Conservation (phyloP, 805 yeast genomes). For the Candida pseudofarinosa region DNA sequence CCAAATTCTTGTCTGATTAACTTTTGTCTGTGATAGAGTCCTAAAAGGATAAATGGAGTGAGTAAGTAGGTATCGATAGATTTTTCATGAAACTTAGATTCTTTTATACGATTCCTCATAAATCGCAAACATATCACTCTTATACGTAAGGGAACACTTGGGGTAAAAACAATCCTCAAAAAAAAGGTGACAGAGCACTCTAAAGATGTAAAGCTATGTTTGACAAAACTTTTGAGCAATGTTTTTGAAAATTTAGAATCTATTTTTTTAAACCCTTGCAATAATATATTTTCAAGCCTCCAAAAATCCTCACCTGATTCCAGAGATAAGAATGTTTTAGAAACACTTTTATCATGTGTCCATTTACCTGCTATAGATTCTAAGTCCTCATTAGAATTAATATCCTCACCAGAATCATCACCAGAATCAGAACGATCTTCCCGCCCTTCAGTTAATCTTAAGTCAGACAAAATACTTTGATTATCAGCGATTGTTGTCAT, state of each 20-base stretch:
- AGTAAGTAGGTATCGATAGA: conserved; percentile 44
- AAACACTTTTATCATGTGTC: conserved; percentile 10
- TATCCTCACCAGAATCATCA: conserved; percentile 30
- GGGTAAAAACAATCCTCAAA: conserved; percentile 52
- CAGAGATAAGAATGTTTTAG: conserved; percentile 17
- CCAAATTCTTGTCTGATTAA: conserved; percentile 41
- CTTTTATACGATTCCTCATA: conserved; percentile 33
- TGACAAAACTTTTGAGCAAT: conserved; percentile 12
- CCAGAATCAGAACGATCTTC: conserved; percentile 25
- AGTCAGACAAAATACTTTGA: background rate
- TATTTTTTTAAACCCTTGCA: conserved; percentile 36
- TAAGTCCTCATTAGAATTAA: conserved; percentile 15
- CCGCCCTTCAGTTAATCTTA: background rate
- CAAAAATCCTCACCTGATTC: conserved; percentile 38
- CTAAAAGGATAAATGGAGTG: conserved; percentile 54
- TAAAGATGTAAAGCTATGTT: conserved; percentile 28
- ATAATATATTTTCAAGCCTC: conserved; percentile 37
- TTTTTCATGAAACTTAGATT: conserved; percentile 20
- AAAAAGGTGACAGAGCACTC: conserved; percentile 55
- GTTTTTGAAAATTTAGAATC: conserved; percentile 11
- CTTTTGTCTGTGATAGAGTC: conserved; percentile 48
- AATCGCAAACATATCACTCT: conserved; percentile 47
- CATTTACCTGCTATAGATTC: conserved; percentile 8
- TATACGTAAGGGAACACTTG: conserved; percentile 54
- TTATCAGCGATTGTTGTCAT: conserved; percentile 53